Percentiles rank a stretch among this genome's conserved stretches.
Conservation (phyloP, 73 alveolate genomes). For the Tetrahymena thermophila region DNA sequence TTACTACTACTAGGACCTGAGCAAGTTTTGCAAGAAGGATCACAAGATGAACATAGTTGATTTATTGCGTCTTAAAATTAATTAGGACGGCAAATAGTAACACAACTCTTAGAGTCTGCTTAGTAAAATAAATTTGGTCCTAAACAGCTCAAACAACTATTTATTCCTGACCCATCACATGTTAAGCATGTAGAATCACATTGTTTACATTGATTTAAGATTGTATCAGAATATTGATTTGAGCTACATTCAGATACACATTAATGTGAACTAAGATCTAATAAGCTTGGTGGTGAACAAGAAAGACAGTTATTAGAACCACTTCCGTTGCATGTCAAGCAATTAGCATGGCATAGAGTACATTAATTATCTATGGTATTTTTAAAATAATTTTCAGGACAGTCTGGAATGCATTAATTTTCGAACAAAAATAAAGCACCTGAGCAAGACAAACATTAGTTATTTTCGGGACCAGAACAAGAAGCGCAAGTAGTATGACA, state of each 20-base stretch:
- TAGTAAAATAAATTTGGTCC: no score
- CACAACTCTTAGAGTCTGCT: no score
- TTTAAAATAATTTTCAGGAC: background rate
- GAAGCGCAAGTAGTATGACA: background rate
- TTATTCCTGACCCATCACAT: background rate
- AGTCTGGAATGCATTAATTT: background rate
- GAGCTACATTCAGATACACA: background rate
- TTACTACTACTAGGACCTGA: background rate
- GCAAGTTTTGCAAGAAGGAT: background rate
- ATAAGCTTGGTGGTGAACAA: background rate
- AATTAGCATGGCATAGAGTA: background rate
- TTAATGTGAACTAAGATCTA: background rate
- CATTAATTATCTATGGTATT: background rate
- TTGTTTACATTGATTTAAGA: background rate
- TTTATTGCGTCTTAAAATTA: no score
- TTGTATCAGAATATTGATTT: background rate
- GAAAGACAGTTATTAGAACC: background rate
- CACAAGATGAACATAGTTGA: background rate
- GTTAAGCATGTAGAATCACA: background rate
- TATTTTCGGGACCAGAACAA: background rate
- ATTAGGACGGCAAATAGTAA: no score
- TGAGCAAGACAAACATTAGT: background rate
- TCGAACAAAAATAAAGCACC: background rate
- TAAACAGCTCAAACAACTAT: background rate
- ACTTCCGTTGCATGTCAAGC: background rate